Base-by-base conservation (phyloP, 2,329 filamentous ascomycete genomes). In the Monilinia polystroma region DNA sequence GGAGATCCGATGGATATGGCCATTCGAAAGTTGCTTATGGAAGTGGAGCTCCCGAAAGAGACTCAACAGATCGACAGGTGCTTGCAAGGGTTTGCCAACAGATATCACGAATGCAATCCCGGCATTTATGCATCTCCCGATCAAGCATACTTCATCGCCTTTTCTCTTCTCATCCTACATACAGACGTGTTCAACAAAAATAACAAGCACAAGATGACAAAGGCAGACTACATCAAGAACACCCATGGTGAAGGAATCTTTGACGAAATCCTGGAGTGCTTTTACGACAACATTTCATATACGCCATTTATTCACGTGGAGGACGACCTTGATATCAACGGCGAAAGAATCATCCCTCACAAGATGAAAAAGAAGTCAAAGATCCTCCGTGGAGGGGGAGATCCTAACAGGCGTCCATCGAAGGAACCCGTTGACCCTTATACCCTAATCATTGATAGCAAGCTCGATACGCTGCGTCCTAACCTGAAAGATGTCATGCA, bases 121-220 rank as follows among this genome's bases (percentile, higher is more conserved):
- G 94, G 95, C 51, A 96, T 99, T 68, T 99, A 96, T 78, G 85
- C 90, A 32, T 89, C 89, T 45, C 87, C 93, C 73, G 95, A 98
- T 75, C 92, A 97, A 79, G 93, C 95, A n/a, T 97, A 98, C 77
- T 97, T 98, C 74, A 94, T 98, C 70, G 93, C 94, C 20, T 99
- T 99, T 76, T 98, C 94, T 2, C 87, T 99, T 66, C 85, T 99
- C 68, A 97, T 99, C 72, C 82, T 99, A 45, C 95, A 99, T 74
- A 98, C 95, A 0, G 95, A 99, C 76, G 92, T 96, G n/a, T 98
- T 98, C 86, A 99, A 99, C 82, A 97, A 96, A 79, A 99, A 98
- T 81, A 98, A 98, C 81, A 98, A 98, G 80, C 87, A 95, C 78
- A 99, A 99, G 79, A 99, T 99, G 95, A 93, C 96, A 75, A 96